phyloP scores from a whole-genome alignment of 2,329 filamentous ascomycete genomes.

The Phoma sp. region DNA sequence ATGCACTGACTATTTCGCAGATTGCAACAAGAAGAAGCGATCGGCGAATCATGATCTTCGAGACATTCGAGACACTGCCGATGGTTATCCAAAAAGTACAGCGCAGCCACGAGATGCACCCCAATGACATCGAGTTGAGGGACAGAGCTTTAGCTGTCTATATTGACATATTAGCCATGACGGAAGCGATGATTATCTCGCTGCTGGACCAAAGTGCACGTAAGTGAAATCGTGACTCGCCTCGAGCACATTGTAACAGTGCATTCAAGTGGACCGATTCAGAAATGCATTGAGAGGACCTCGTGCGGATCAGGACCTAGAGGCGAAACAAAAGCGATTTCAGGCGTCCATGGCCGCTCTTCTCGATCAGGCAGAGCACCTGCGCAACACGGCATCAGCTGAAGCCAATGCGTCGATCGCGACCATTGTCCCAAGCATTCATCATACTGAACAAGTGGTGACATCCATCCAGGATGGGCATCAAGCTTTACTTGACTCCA shows the following conservation, averaged over 20 bases:
- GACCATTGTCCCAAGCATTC: not conserved
- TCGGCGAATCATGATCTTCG: not conserved
- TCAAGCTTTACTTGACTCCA: not conserved
- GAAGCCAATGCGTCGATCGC: not conserved
- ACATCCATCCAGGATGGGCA: not conserved
- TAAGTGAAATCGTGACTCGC: not conserved
- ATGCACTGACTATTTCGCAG: not conserved
- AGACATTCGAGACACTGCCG: not conserved
- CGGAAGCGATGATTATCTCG: not conserved
- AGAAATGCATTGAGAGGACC: not conserved
- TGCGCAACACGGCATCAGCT: too few relatives aligned
- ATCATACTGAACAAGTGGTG: not conserved
- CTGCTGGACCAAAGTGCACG: not conserved
- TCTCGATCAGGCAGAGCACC: too few relatives aligned
- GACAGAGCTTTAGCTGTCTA: not conserved
- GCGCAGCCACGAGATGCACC: not conserved
- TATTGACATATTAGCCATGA: not conserved
- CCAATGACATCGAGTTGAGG: not conserved
- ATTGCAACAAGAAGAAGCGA: not conserved
- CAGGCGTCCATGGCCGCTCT: not conserved
- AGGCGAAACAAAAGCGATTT: not conserved
- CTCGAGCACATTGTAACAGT: too few relatives aligned
- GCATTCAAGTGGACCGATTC: not conserved
- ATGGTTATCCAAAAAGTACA: not conserved
- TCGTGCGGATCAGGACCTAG: not conserved